Conservation (phyloP, 2,329 filamentous ascomycete genomes). For the Colletotrichum sp. region DNA sequence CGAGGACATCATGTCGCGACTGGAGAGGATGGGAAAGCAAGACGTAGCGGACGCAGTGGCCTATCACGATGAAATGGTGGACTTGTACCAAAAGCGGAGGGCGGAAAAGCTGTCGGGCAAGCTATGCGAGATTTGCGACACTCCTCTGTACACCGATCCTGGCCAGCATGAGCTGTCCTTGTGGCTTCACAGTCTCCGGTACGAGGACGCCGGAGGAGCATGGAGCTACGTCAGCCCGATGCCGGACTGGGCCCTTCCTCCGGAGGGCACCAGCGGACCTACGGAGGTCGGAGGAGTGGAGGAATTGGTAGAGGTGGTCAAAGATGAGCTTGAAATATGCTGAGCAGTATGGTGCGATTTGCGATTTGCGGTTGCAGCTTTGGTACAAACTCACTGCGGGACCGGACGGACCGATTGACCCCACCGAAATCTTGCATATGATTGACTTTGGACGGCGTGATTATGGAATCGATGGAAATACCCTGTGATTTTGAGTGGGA, state of each 20-base stretch:
- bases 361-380: background rate
- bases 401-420: conserved; percentile 10
- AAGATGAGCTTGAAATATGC: conserved; percentile 46
- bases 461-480: background rate
- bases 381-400: conserved; percentile 13
- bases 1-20: conserved; percentile 84
- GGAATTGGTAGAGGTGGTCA: conserved; percentile 60
- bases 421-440: background rate
- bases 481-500: background rate
- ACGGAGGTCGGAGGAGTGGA: conserved; percentile 68
- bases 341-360: background rate
- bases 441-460: background rate
- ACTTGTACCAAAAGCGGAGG: conserved; percentile 85
- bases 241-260: conserved; percentile 86
- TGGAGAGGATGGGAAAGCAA: conserved; percentile 91
- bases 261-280: conserved; percentile 72
- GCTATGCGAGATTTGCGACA: conserved; percentile 80
- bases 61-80: conserved; percentile 93
- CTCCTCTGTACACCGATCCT: conserved; percentile 91
- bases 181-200: conserved; percentile 90
- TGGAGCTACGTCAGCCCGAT: conserved; percentile 90
- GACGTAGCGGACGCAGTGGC: conserved; percentile 89
- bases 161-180: conserved; percentile 88
- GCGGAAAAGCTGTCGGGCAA: conserved; percentile 93
- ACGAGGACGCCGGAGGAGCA: conserved; percentile 79